Evolutionary conservation across 2,329 filamentous ascomycete genomes (phyloP), one percentile per base, ranked within the genome.

Genomic region (Diplodia scrobiculata): DNA sequence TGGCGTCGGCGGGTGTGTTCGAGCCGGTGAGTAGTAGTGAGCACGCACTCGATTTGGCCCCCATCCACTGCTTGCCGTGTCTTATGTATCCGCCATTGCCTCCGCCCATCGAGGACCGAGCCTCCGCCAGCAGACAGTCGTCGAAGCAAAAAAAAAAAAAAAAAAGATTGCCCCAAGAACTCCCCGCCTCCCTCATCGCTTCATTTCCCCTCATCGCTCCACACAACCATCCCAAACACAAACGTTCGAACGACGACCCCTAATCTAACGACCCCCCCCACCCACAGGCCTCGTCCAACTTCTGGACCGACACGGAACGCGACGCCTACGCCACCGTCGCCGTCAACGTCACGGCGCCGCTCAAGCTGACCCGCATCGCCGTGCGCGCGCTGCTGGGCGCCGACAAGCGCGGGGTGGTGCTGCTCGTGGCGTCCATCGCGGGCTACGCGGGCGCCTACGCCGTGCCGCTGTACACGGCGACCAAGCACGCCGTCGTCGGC

Each of bases 331-430:
- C 62, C 38, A 50, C 36, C 38, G 17, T 67, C 45, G 36, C 64
- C 51, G 55, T 67, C 60, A 67, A 67, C 47, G 45, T 54, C 32
- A 52, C 52, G 32, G 60, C 54, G 17, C 66, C 66, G 21, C 17
- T 67, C 21, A 65, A 65, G 3, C 63, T 67, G 5, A 67, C 66
- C 19, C 66, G 66, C 25, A 67, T 67, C 52, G 66, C 66, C 19
- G 3, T 60, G 11, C 62, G 38, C 34, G 52, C 66, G 7, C 41
- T 65, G 17, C 52, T 65, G 10, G 17, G n/a, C 21, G 7, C 11
- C 21, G 21, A 52, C 62, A 67, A 67, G 47, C 29, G 25, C 7
- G 66, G 66, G 45, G 66, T 67, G 10, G 47, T 67, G 9, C 36
- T 63, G n/a, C 25, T 45, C 52, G 54, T 67, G 13, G 13, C 66